These are phyloP conservation scores for Scheffersomyces illinoinensis DNA, from an alignment of 1,139 yeast genomes.

Conservation along the genomic window DNA sequence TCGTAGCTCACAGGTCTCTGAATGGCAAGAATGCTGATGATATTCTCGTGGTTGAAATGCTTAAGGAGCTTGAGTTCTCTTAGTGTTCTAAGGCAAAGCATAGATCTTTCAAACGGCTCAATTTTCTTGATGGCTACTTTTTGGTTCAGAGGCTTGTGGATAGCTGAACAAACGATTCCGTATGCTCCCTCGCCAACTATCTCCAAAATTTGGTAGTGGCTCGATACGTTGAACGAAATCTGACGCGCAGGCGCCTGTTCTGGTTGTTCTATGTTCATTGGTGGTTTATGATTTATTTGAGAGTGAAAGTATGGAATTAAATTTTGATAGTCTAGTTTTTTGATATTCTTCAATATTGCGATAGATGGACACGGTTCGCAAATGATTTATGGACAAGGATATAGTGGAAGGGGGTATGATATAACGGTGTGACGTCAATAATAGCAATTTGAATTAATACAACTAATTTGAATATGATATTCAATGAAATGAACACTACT, in stretches of 20 bases:
- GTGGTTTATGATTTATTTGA: not conserved
- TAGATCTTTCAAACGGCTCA: slow-evolving; percentile 87
- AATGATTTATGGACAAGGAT: not conserved
- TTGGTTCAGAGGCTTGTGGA: slow-evolving; percentile 84
- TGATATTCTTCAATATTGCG: not conserved
- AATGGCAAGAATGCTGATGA: slow-evolving; percentile 84
- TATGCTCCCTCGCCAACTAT: slow-evolving; percentile 97
- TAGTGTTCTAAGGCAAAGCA: slow-evolving; percentile 88
- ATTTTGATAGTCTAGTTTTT: not conserved
- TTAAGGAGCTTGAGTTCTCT: slow-evolving; percentile 86
- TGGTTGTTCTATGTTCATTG: slow-evolving; percentile 12
- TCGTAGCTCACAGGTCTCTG: slow-evolving; percentile 83
- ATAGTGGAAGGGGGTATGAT: not conserved
- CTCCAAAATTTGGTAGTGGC: slow-evolving; percentile 80
- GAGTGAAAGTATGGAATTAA: too few species aligned
- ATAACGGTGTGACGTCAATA: not conserved
- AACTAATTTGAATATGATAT: not conserved
- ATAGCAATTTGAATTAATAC: not conserved
- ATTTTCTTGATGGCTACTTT: slow-evolving; percentile 95
- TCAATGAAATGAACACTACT: not conserved
- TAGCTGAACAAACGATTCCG: slow-evolving; percentile 92
- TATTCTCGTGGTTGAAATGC: slow-evolving; percentile 90
- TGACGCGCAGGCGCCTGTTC: slow-evolving; percentile 30
- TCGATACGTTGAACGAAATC: slow-evolving; percentile 82
- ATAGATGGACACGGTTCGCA: not conserved